Evolutionary conservation across 2,329 filamentous ascomycete genomes (phyloP).

Genomic region (Pleomassaria siparia): DNA sequence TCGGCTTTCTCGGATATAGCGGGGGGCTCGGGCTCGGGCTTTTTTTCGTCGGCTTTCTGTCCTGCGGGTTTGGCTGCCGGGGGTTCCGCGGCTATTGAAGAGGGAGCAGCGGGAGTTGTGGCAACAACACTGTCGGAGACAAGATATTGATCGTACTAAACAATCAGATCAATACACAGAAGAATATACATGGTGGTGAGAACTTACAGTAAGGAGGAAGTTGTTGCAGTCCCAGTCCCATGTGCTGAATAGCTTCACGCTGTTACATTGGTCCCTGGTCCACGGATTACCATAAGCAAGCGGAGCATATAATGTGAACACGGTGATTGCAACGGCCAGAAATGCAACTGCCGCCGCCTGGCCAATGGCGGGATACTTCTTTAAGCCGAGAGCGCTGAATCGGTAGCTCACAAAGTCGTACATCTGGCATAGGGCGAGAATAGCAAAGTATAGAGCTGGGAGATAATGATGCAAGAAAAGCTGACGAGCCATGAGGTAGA

Average conservation of each 20-base stretch:
- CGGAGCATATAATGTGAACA: constrained; percentile 84
- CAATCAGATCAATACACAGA: not conserved
- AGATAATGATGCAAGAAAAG: constrained; percentile 99
- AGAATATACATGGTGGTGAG: not conserved
- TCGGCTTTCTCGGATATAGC: constrained; percentile 28
- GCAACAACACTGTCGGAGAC: constrained; percentile 17
- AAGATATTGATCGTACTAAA: constrained; percentile 36
- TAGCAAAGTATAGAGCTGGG: constrained; percentile 91
- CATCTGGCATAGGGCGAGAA: constrained; percentile 84
- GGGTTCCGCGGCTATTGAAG: constrained; percentile 22
- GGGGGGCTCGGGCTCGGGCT: constrained; percentile 20
- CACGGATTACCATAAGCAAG: constrained; percentile 91
- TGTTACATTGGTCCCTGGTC: constrained; percentile 85
- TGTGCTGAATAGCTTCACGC: constrained; percentile 79
- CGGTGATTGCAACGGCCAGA: constrained; percentile 70
- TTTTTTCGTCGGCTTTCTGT: constrained; percentile 18
- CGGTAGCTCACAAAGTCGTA: constrained; percentile 84
- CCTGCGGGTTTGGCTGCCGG: constrained; percentile 15
- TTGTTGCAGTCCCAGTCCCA: constrained; percentile 99
- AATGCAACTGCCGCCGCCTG: constrained; percentile 73
- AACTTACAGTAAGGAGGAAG: constrained; percentile 82
- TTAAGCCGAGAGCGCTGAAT: constrained; percentile 67
- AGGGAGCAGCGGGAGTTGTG: constrained; percentile 28
- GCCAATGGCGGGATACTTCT: constrained; percentile 71
- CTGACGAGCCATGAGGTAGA: constrained; percentile 97